Percentiles rank a stretch among this genome's conserved stretches.
Conservation (phyloP, 495 filamentous ascomycete genomes). For the Aspergillus leporis region DNA sequence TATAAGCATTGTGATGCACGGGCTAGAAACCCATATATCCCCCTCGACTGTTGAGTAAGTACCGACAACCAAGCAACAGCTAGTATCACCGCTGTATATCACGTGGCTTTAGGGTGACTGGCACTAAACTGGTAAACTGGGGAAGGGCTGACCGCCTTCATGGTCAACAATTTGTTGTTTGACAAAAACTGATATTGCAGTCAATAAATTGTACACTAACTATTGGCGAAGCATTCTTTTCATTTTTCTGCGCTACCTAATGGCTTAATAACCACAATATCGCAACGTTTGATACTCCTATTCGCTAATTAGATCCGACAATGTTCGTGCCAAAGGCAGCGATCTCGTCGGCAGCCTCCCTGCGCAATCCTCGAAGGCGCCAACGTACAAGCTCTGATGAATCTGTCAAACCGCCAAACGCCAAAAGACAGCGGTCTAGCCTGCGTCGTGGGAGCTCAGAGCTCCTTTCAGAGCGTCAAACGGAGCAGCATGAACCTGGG, state of each 20-base stretch:
- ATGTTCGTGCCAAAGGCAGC: slow-evolving; percentile 66
- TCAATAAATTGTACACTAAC: neutral
- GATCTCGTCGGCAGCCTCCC: slow-evolving; percentile 44
- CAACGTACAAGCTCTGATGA: slow-evolving; percentile 68
- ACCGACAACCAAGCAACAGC: neutral
- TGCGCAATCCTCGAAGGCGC: slow-evolving; percentile 64
- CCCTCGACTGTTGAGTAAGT: slow-evolving; percentile 1
- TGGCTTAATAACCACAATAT: neutral
- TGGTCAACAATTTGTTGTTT: neutral
- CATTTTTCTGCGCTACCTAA: neutral
- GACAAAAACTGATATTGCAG: neutral
- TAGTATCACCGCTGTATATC: neutral
- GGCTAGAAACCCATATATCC: neutral
- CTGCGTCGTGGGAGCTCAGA: slow-evolving; percentile 56
- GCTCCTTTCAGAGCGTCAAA: slow-evolving; percentile 18
- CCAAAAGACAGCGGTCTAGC: slow-evolving; percentile 70
- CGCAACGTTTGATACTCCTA: neutral
- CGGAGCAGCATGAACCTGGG: slow-evolving; percentile 26
- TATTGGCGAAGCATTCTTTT: neutral
- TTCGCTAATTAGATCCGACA: slow-evolving; percentile 9
- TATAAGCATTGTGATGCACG: slow-evolving; percentile 17
- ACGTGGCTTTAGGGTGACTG: neutral
- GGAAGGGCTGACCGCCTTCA: slow-evolving; percentile 12
- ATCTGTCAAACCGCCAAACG: slow-evolving; percentile 61
- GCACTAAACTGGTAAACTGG: neutral